Base-by-base conservation (phyloP, 73 alveolate genomes). In the Paramecium sexaurelia region DNA sequence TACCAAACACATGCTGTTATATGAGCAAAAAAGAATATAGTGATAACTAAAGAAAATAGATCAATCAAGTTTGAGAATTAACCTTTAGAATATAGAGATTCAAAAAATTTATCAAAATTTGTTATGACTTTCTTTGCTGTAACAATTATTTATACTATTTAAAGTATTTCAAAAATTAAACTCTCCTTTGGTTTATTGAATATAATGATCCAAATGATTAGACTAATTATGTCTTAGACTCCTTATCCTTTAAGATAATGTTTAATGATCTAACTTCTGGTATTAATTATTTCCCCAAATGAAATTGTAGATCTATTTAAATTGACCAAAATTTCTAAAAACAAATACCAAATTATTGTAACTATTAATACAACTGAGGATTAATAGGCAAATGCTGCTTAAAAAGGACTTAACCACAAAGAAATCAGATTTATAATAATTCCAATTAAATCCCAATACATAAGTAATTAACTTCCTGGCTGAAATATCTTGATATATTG, bases 1-100 rank as follows among this genome's bases (percentile, higher is more conserved):
- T 43, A 56, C 94, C 94, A 88, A 13, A 69, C 15, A 27, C 94
- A 68, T 20, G 85, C 94, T n/a, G 45, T 43, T 0, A 88, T 29
- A 41, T 88, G 94, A 27, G 94, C 73, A 78, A 40, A 78, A 45
- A 78, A 78, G 29, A 37, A 71, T 11, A 71, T 36, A 17, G 36
- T 7, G 32, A 71, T 37, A 8, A 37, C 86, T 13, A 71, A 13
- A 13, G 55, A 19, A 37, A 71, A 20, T 35, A 71, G 17, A n/a
- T 71, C 56, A 19, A 71, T 73, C 20, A 33, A 73, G 11, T 73
- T 73, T 9, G 55, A 29, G 0, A 61, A 61, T 8, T 13, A 11
- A 26, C 83, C 83, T 61, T 61, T 61, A 7, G 83, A 61, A 32
- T 61, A 61, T 3, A 61, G 26, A 2, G 83, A 61, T 32, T 61